Conservation (phyloP, 2,329 filamentous ascomycete species). For the Incumbomyces delicatus region DNA sequence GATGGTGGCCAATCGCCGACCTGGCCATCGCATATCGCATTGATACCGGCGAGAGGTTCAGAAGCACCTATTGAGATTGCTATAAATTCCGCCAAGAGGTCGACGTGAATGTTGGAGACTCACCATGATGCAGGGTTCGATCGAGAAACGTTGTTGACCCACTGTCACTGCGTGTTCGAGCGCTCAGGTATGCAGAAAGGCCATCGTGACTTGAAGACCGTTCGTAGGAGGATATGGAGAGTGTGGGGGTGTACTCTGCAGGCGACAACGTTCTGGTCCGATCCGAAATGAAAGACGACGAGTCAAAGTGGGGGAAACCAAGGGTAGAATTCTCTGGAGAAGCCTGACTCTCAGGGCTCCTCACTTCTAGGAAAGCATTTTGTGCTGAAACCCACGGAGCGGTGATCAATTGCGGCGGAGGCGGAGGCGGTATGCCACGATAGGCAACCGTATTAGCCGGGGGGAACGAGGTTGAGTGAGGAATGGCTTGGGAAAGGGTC, state of each 20-base stretch:
- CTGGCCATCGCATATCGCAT: constrained; percentile 6
- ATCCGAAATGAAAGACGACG: constrained; percentile 4
- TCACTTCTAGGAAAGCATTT: not conserved
- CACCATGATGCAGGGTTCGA: constrained; percentile 4
- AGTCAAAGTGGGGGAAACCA: not conserved
- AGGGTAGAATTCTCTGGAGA: not conserved
- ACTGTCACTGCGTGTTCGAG: constrained; percentile 4
- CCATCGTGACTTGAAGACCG: constrained; percentile 5
- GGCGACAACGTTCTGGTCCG: constrained; percentile 3
- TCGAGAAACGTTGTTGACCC: constrained; percentile 5
- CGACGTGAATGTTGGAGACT: not conserved
- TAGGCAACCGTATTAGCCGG: not conserved
- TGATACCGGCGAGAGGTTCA: constrained; percentile 4
- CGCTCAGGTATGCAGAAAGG: constrained; percentile 1
- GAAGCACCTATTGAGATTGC: constrained; percentile 1
- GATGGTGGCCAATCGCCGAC: constrained; percentile 1
- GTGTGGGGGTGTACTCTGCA: constrained; percentile 6
- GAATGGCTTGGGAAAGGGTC: not conserved
- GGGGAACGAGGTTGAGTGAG: not conserved
- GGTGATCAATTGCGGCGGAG: constrained; percentile 2
- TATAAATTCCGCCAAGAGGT: not conserved
- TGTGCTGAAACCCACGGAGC: not conserved
- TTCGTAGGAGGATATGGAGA: not conserved
- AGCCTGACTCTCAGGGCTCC: constrained; percentile 1
- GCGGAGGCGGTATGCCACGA: constrained; percentile 3